Evolutionary conservation across 139 green algal genomes (phyloP).

Genomic region (Chlamydomonas sphaeroides): DNA sequence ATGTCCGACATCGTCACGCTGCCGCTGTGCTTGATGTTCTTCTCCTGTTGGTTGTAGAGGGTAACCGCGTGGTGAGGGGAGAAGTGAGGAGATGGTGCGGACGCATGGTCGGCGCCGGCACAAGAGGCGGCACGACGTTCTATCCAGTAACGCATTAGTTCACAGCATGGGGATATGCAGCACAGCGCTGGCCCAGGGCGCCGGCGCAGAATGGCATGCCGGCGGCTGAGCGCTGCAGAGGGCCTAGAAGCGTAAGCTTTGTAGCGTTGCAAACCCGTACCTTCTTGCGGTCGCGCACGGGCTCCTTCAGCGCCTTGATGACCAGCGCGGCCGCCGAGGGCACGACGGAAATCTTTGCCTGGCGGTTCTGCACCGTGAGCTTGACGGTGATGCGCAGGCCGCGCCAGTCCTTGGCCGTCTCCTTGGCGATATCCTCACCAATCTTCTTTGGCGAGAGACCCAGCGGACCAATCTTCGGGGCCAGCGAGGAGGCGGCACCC

Average conservation of each 20-base stretch:
- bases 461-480: conserved; percentile 99
- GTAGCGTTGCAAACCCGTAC: conserved; percentile 44
- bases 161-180: too few species aligned
- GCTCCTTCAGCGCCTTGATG: conserved; percentile 99
- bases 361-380: conserved; percentile 98
- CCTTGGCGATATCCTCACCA: conserved; percentile 99
- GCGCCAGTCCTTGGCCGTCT: conserved; percentile 99
- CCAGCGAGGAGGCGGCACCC: conserved; percentile 96
- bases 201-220: not conserved
- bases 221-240: conserved; percentile 34
- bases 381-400: conserved; percentile 98
- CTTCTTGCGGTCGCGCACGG: conserved; percentile 94
- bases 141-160: too few species aligned
- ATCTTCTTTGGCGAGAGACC: conserved; percentile 99
- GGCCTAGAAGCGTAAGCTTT: too few species aligned
- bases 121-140: too few species aligned
- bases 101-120: too few species aligned
- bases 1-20: conserved; percentile 96
- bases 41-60: conserved; percentile 82
- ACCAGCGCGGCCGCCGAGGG: conserved; percentile 95
- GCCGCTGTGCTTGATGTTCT: conserved; percentile 98
- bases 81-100: too few species aligned
- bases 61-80: too few species aligned
- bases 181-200: too few species aligned
- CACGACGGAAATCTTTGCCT: conserved; percentile 98